These are phyloP conservation scores for Acarospora socialis DNA, from an alignment of 2,329 filamentous ascomycete genomes.

Conservation along the genomic window DNA sequence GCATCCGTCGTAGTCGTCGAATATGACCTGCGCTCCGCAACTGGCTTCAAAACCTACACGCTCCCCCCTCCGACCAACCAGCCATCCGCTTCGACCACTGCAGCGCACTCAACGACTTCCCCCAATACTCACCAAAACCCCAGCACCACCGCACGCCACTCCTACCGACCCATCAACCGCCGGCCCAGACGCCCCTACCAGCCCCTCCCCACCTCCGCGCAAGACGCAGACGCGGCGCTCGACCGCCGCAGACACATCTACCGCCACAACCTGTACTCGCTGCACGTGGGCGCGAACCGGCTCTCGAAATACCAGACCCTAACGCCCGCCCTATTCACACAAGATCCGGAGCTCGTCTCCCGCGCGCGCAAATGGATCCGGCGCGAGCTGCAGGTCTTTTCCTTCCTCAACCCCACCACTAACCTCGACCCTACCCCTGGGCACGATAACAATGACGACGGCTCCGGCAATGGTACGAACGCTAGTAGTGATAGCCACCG, in stretches of 20 bases:
- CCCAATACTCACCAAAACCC: conserved; percentile 8
- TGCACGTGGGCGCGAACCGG: conserved; percentile 69
- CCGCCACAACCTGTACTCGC: conserved; percentile 53
- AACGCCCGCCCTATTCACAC: conserved; percentile 50
- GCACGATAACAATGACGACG: conserved; percentile 12
- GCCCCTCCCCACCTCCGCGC: conserved; percentile 7
- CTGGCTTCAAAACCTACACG: conserved; percentile 44
- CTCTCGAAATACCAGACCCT: conserved; percentile 64
- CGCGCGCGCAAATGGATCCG: conserved; percentile 70
- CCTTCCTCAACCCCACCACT: conserved; percentile 53
- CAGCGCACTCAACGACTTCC: too few relatives aligned
- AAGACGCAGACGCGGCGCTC: conserved; percentile 31
- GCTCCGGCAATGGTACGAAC: conserved; percentile 17
- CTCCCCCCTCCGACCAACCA: too few relatives aligned
- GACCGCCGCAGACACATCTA: conserved; percentile 59
- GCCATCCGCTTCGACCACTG: too few relatives aligned
- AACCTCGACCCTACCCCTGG: conserved; percentile 16
- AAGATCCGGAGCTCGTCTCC: conserved; percentile 53
- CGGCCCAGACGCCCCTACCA: conserved; percentile 8
- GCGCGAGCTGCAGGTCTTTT: conserved; percentile 71
- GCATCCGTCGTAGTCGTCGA: conserved; percentile 43
- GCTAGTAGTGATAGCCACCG: too few relatives aligned
- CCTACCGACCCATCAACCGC: conserved; percentile 1
- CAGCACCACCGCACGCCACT: conserved; percentile 10
- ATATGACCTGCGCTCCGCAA: conserved; percentile 44